Evolutionary conservation across 176 grass and related monocot species (phyloP).

Genomic region (Eleusine indica): DNA sequence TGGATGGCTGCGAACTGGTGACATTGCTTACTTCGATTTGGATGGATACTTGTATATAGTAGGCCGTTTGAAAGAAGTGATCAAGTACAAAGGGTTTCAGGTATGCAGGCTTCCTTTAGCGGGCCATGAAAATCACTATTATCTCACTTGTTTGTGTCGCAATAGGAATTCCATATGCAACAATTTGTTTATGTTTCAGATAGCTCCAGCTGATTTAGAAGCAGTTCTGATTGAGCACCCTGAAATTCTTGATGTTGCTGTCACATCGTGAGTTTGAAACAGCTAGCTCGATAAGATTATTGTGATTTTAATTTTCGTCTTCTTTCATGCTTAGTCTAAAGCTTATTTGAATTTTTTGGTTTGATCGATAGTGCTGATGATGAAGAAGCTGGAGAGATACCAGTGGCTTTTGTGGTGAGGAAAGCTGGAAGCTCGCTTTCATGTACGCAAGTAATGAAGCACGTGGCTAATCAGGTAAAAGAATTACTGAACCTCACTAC

Average conservation of each 20-base stretch:
- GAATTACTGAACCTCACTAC: constrained; percentile 1
- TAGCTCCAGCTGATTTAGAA: constrained; percentile 89
- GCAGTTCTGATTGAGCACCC: constrained; percentile 68
- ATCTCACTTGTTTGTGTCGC: background rate
- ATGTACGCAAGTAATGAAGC: constrained; percentile 68
- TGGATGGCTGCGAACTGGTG: constrained; percentile 83
- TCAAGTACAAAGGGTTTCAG: constrained; percentile 99
- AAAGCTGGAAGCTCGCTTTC: constrained; percentile 70
- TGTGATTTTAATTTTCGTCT: background rate
- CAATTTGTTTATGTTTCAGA: constrained; percentile 55
- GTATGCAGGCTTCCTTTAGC: constrained; percentile 45
- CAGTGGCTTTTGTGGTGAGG: constrained; percentile 82
- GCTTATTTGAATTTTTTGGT: constrained; percentile 24
- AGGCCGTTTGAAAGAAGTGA: constrained; percentile 86
- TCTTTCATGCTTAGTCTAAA: background rate
- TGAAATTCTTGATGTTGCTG: constrained; percentile 78
- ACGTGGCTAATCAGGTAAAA: constrained; percentile 83
- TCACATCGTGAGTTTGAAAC: constrained; percentile 68
- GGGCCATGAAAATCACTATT: background rate
- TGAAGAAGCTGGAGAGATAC: constrained; percentile 88
- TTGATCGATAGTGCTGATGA: constrained; percentile 57
- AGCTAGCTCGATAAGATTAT: background rate
- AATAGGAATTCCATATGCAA: background rate
- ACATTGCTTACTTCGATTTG: constrained; percentile 81
- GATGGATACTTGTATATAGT: constrained; percentile 82